Percentiles rank a stretch among this genome's conserved stretches.
phyloP scores from a whole-genome alignment of 306 rosid genomes.

The Coriaria nepalensis region DNA sequence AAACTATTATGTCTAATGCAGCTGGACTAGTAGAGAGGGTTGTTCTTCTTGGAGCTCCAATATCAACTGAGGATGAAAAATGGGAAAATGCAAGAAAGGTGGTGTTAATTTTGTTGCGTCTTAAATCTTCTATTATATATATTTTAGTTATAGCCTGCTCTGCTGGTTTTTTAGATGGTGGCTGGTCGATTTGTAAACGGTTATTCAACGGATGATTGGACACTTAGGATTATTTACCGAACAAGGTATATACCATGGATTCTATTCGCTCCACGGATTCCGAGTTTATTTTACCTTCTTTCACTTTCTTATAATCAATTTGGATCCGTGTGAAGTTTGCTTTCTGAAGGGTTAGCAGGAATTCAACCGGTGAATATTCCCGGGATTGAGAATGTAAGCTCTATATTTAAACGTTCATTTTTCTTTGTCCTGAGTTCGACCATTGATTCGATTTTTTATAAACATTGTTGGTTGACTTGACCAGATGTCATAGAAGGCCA shows the following conservation, averaged over 20 bases:
- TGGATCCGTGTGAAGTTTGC: conserved; percentile 20
- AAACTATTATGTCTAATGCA: conserved; percentile 6
- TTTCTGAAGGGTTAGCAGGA: conserved; percentile 39
- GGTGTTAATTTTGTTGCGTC: background rate
- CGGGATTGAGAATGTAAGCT: conserved; percentile 37
- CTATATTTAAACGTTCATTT: background rate
- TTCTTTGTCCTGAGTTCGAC: no score
- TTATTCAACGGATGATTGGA: conserved; percentile 39
- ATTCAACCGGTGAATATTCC: conserved; percentile 30
- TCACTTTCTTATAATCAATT: background rate
- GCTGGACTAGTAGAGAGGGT: conserved; percentile 39
- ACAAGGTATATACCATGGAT: conserved; percentile 22
- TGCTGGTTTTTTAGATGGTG: conserved; percentile 29
- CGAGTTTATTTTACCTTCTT: background rate
- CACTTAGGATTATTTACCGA: conserved; percentile 37
- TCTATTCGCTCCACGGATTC: no score
- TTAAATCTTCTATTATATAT: no score
- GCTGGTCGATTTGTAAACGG: conserved; percentile 42
- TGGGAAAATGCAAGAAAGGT: conserved; percentile 46
- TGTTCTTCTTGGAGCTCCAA: conserved; percentile 40
- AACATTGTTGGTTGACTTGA: conserved; percentile 59
- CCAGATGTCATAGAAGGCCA: conserved; percentile 71
- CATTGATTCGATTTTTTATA: no score
- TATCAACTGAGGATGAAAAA: conserved; percentile 31
- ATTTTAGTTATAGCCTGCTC: no score